These are phyloP conservation scores for Malbranchea zuffiana DNA, from an alignment of 2,329 filamentous ascomycete genomes.

Conservation along the genomic window DNA sequence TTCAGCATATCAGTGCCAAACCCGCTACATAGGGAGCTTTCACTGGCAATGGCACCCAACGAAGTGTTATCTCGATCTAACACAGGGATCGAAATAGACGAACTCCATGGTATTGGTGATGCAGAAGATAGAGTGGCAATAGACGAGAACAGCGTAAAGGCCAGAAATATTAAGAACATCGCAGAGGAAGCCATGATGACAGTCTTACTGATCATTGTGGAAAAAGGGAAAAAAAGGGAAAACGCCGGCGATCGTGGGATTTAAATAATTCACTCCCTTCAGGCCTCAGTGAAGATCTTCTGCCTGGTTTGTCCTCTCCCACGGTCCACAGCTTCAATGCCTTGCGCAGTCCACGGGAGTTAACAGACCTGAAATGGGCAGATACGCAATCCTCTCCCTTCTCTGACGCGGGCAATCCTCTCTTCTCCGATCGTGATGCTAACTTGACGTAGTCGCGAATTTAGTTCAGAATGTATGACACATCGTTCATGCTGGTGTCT, in stretches of 20 bases:
- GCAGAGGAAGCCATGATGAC: conserved; percentile 11
- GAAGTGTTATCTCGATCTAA: conserved; percentile 3
- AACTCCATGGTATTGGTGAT: conserved; percentile 8
- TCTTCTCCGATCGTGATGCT: too few relatives aligned
- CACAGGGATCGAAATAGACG: conserved; percentile 2
- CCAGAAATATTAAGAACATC: conserved; percentile 9
- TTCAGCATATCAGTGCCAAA: conserved; percentile 56
- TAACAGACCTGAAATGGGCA: too few relatives aligned
- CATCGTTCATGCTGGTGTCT: too few relatives aligned
- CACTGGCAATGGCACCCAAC: conserved; percentile 58
- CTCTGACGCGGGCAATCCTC: too few relatives aligned
- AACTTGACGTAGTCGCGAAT: too few relatives aligned
- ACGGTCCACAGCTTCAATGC: too few relatives aligned
- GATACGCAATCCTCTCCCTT: too few relatives aligned
- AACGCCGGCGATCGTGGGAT: conserved; percentile 1
- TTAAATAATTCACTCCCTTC: too few relatives aligned
- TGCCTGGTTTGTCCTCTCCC: too few relatives aligned
- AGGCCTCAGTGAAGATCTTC: too few relatives aligned
- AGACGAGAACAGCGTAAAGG: conserved; percentile 13
- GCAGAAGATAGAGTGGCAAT: conserved; percentile 9
- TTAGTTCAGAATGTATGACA: too few relatives aligned
- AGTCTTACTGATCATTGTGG: conserved; percentile 6
- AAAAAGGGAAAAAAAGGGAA: conserved; percentile 5
- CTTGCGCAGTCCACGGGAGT: too few relatives aligned
- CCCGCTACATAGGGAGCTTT: conserved; percentile 56